These are phyloP conservation scores for Wickerhamiella nectarea DNA, from an alignment of 805 yeast species.

Conservation along the genomic window DNA sequence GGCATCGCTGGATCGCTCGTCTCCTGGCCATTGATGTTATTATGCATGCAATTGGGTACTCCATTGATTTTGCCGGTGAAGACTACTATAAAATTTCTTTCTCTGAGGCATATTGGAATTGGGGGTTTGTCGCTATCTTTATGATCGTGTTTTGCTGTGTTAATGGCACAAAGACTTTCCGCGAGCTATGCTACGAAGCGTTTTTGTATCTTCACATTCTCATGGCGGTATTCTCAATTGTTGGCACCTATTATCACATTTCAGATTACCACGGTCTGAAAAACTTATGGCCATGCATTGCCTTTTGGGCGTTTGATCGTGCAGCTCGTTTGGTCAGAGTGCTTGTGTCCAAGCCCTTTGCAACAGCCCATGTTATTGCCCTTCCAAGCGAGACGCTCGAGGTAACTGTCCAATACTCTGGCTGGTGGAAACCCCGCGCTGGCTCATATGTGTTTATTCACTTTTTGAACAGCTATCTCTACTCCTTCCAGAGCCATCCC, in stretches of 20 bases:
- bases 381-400: constrained; percentile 14
- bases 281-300: constrained; percentile 40
- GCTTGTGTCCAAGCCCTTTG: constrained; percentile 36
- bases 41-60: constrained; percentile 38
- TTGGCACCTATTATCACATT: constrained; percentile 45
- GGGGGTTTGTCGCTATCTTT: constrained; percentile 21
- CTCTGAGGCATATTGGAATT: constrained; percentile 26
- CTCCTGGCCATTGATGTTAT: constrained; percentile 34
- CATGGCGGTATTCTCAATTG: constrained; percentile 40
- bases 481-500: constrained; percentile 60
- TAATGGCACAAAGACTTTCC: constrained; percentile 27
- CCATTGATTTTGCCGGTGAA: constrained; percentile 38
- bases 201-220: constrained; percentile 43
- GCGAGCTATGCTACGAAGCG: constrained; percentile 42
- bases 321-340: constrained; percentile 42
- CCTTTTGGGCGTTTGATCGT: constrained; percentile 62
- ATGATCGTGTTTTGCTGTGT: constrained; percentile 27
- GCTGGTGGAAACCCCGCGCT: constrained; percentile 36
- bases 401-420: constrained; percentile 29
- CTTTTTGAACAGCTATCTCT: constrained; percentile 19
- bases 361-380: constrained; percentile 17
- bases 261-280: constrained; percentile 23
- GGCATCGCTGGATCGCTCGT: constrained; percentile 52
- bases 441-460: constrained; percentile 46
- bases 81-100: constrained; percentile 32